Evolutionary conservation across 2,329 filamentous ascomycete genomes (phyloP).

Genomic region (Aspergillus fumigatiaffinis): DNA sequence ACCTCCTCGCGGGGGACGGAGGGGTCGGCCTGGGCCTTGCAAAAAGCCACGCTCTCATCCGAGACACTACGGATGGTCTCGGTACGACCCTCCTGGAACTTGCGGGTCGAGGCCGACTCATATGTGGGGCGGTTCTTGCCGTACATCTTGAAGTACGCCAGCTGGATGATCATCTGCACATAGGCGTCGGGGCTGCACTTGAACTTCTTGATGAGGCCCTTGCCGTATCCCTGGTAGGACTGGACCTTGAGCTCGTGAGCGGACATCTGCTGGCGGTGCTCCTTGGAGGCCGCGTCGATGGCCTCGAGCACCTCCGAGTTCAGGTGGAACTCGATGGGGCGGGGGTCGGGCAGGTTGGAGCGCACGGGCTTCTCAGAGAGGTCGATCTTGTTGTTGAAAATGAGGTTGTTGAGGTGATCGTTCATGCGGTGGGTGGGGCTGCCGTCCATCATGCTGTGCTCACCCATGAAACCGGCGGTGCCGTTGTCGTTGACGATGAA

Average conservation of each 20-base stretch:
- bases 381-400: conserved; percentile 92
- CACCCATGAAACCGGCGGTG: conserved; percentile 94
- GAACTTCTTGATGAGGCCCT: conserved; percentile 99
- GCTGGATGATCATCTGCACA: conserved; percentile 97
- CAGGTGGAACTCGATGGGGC: conserved; percentile 72
- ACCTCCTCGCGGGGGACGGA: conserved; percentile 60
- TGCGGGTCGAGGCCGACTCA: conserved; percentile 89
- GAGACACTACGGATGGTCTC: conserved; percentile 93
- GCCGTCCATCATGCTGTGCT: conserved; percentile 99
- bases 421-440: conserved; percentile 95
- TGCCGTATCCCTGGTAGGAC: conserved; percentile 95
- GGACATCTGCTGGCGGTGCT: conserved; percentile 78
- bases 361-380: conserved; percentile 74
- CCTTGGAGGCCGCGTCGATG: conserved; percentile 70
- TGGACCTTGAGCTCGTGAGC: conserved; percentile 90
- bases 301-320: conserved; percentile 69
- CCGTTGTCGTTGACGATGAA: conserved; percentile 99
- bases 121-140: conserved; percentile 97
- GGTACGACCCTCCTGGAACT: conserved; percentile 93
- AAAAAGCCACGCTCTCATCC: conserved; percentile 88
- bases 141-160: conserved; percentile 98
- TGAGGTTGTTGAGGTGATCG: conserved; percentile 86
- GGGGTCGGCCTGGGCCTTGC: conserved; percentile 75
- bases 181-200: conserved; percentile 96
- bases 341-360: conserved; percentile 78